These are phyloP conservation scores for Metahyphopichia silvanorum DNA, from an alignment of 805 yeast genomes.

Conservation along the genomic window DNA sequence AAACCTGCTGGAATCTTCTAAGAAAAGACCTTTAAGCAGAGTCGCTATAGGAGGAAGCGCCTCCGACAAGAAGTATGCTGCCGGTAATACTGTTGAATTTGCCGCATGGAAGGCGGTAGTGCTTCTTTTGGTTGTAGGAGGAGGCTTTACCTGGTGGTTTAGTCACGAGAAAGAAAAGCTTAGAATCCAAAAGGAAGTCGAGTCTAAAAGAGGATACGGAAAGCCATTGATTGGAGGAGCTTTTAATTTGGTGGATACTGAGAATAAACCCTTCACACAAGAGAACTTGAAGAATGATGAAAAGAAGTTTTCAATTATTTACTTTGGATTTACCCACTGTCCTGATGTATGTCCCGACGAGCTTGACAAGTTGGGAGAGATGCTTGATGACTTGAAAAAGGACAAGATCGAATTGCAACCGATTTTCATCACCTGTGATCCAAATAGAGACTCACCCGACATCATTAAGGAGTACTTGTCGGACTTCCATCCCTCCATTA, in stretches of 20 bases:
- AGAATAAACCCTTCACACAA: constrained; percentile 74
- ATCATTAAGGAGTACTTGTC: constrained; percentile 75
- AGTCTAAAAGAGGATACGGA: constrained; percentile 83
- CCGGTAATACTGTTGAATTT: constrained; percentile 56
- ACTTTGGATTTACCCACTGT: constrained; percentile 96
- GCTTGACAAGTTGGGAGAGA: constrained; percentile 82
- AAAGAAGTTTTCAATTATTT: constrained; percentile 72
- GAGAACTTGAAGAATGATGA: constrained; percentile 62
- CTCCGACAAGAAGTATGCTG: constrained; percentile 30
- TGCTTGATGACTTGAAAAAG: constrained; percentile 60
- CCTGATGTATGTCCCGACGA: constrained; percentile 99
- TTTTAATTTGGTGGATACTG: constrained; percentile 66
- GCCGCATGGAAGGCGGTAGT: constrained; percentile 83
- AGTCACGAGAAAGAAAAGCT: constrained; percentile 72
- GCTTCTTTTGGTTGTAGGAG: constrained; percentile 66
- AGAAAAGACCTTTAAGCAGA: constrained; percentile 71
- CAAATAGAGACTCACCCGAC: constrained; percentile 89
- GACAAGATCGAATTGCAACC: constrained; percentile 68
- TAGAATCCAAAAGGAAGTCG: constrained; percentile 73
- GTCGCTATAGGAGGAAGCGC: constrained; percentile 69
- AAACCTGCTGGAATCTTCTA: too few species aligned
- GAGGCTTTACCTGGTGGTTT: constrained; percentile 68
- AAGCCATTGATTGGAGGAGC: constrained; percentile 93
- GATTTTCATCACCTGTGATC: constrained; percentile 93
- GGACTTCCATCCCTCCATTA: constrained; percentile 86